Conservation (phyloP, 2,329 filamentous ascomycete genomes). For the Ophiostoma sp. region DNA sequence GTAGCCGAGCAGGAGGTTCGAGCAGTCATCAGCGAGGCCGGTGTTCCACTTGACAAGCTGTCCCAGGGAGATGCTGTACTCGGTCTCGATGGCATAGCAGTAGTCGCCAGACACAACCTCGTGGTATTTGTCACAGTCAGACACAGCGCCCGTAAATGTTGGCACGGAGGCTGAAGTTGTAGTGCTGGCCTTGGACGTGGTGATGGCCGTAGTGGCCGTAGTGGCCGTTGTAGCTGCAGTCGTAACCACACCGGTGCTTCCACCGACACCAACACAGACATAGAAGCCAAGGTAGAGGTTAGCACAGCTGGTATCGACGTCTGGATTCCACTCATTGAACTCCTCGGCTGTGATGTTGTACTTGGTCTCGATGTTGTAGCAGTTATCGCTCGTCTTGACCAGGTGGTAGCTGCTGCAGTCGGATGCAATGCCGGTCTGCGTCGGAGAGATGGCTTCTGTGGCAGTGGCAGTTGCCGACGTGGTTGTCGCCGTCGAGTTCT, state of each 20-base stretch:
- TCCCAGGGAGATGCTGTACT: not conserved
- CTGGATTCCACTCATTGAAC: slow-evolving; percentile 18
- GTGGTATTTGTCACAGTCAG: not conserved
- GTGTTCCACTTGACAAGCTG: slow-evolving; percentile 13
- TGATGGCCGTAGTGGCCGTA: not conserved
- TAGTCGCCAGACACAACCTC: not conserved
- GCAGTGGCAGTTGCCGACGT: not conserved
- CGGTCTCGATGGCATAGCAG: not conserved
- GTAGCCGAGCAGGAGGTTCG: slow-evolving; percentile 20
- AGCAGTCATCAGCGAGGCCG: slow-evolving; percentile 13
- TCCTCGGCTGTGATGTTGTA: slow-evolving; percentile 18
- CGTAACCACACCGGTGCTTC: not conserved
- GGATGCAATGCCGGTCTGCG: slow-evolving; percentile 18
- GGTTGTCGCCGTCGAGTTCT: not conserved
- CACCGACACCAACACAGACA: not conserved
- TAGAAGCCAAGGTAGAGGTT: slow-evolving; percentile 3
- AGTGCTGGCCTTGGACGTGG: not conserved
- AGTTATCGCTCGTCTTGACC: slow-evolving; percentile 21
- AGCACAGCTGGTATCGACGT: not conserved
- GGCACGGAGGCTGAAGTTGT: not conserved
- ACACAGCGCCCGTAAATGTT: not conserved
- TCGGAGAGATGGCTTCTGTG: slow-evolving; percentile 7
- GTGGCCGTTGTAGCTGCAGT: not conserved
- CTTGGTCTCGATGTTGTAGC: slow-evolving; percentile 17
- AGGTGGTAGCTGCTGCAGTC: slow-evolving; percentile 24